These are phyloP conservation scores for Cercis canadensis DNA, from an alignment of 306 rosid species.

Conservation along the genomic window DNA sequence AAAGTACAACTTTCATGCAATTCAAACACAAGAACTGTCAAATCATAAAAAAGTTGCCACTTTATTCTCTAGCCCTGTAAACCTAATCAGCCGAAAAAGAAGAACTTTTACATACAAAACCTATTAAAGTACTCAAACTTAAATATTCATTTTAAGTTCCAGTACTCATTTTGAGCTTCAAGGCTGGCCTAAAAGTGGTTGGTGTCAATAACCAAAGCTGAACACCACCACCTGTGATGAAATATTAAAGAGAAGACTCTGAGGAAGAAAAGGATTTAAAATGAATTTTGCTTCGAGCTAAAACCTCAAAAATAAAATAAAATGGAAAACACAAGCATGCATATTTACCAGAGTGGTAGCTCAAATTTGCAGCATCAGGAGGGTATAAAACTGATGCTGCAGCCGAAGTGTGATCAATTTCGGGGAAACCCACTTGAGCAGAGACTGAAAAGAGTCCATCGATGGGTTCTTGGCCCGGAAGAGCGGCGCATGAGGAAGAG, in stretches of 20 bases:
- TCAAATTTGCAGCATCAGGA: constrained; percentile 49
- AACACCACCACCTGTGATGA: not conserved
- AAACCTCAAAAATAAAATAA: not conserved
- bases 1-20: constrained; percentile 54
- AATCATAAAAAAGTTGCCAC: constrained; percentile 53
- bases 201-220: not conserved
- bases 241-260: not conserved
- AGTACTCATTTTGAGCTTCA: constrained; percentile 18
- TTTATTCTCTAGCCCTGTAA: constrained; percentile 42
- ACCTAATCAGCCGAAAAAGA: constrained; percentile 37
- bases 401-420: constrained; percentile 56
- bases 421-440: constrained; percentile 59
- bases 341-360: constrained; percentile 65
- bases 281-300: not conserved
- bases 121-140: not conserved
- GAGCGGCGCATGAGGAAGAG: constrained; percentile 49
- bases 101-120: constrained; percentile 13
- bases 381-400: constrained; percentile 53
- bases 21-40: constrained; percentile 53
- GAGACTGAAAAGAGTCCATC: constrained; percentile 50
- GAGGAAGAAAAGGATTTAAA: not conserved
- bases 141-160: constrained; percentile 22
- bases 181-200: constrained; percentile 25
- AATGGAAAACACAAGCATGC: constrained; percentile 35
- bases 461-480: constrained; percentile 24